These are phyloP conservation scores for Triticum turgidum DNA, from an alignment of 176 grass and related monocot genomes.

Conservation along the genomic window DNA sequence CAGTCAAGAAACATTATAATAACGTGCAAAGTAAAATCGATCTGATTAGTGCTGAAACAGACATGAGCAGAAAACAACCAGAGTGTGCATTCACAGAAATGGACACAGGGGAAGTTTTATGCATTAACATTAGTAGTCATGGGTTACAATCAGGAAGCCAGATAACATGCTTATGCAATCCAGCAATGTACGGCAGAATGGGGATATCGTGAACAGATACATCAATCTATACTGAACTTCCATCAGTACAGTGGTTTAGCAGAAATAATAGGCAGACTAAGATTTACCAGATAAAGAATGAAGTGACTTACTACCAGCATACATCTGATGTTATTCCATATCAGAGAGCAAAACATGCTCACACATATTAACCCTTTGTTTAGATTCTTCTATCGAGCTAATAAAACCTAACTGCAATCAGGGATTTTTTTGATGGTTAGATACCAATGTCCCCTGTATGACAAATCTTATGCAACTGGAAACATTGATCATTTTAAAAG, in stretches of 20 bases:
- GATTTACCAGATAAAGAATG: not conserved
- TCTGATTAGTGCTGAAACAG: slow-evolving; percentile 3
- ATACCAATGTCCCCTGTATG: not conserved
- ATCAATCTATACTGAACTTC: not conserved
- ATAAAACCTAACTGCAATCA: not conserved
- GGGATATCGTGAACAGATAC: not conserved
- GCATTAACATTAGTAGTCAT: not conserved
- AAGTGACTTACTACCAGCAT: not conserved
- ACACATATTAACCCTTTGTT: not conserved
- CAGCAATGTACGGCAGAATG: not conserved
- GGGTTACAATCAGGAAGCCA: not conserved
- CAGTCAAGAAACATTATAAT: not conserved
- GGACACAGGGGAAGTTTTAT: not conserved
- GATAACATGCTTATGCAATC: not conserved
- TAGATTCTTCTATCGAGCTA: not conserved
- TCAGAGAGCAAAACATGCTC: not conserved
- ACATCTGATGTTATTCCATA: not conserved
- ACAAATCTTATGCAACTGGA: not conserved
- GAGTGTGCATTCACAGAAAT: not conserved
- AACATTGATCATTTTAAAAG: not conserved
- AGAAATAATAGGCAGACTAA: not conserved
- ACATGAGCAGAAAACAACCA: not conserved
- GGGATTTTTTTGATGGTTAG: not conserved
- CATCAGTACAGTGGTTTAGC: not conserved
- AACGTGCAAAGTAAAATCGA: not conserved